Conservation (phyloP, 2,329 filamentous ascomycete genomes). For the Sporothrix mexicana region DNA sequence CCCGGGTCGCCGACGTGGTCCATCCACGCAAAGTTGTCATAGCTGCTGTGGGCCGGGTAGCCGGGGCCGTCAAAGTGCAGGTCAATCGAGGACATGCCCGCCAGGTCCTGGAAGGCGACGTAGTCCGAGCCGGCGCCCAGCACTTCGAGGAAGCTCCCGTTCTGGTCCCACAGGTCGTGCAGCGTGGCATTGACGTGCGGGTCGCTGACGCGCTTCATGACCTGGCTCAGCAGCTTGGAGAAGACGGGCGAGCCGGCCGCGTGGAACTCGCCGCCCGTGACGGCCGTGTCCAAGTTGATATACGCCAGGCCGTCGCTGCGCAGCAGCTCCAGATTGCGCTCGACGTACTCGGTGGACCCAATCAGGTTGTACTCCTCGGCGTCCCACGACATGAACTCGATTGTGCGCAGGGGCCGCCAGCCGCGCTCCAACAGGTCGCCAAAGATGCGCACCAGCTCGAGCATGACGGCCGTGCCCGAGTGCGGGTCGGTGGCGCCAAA, state of each 20-base stretch:
- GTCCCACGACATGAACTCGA: conserved; percentile 98
- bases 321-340: conserved; percentile 76
- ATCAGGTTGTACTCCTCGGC: conserved; percentile 91
- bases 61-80: conserved; percentile 66
- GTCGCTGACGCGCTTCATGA: conserved; percentile 76
- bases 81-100: conserved; percentile 86
- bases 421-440: conserved; percentile 76
- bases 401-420: conserved; percentile 91
- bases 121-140: conserved; percentile 82
- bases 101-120: conserved; percentile 88
- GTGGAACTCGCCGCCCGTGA: conserved; percentile 75
- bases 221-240: conserved; percentile 70
- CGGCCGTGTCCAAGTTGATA: conserved; percentile 85
- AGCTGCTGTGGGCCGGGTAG: conserved; percentile 77
- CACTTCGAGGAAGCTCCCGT: conserved; percentile 65
- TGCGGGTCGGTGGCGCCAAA: conserved; percentile 87
- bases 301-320: conserved; percentile 81
- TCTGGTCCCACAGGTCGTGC: conserved; percentile 75
- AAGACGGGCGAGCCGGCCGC: conserved; percentile 84
- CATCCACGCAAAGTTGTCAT: conserved; percentile 91
- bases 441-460: conserved; percentile 86
- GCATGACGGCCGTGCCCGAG: conserved; percentile 86
- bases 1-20: conserved; percentile 77
- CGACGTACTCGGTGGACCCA: conserved; percentile 93
- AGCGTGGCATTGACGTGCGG: conserved; percentile 74